A percentile compares a stretch with the other conserved stretches of the same genome.
Evolutionary conservation across 2,329 filamentous ascomycete genomes (phyloP).

Genomic region (Beauveria australis): DNA sequence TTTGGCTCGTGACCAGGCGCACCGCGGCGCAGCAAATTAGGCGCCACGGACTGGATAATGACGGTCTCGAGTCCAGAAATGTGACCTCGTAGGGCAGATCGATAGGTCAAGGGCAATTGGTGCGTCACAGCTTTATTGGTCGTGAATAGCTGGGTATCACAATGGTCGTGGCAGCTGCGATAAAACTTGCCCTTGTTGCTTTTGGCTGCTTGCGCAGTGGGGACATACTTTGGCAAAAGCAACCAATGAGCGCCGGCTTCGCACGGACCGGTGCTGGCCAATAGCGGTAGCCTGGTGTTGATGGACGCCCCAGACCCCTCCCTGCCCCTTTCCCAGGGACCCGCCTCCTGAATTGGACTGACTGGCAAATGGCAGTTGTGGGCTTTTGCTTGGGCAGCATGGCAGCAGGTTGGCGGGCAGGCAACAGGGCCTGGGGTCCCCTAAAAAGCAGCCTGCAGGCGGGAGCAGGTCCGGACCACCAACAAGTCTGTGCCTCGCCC

Average conservation of each 20-base stretch:
- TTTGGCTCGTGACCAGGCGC: not conserved
- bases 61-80: not conserved
- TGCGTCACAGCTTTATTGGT: not conserved
- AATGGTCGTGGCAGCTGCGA: not conserved
- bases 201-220: slow-evolving; percentile 2
- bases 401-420: not conserved
- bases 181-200: slow-evolving; percentile 9
- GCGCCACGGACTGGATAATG: not conserved
- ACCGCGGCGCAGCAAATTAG: not conserved
- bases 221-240: not conserved
- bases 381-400: not conserved
- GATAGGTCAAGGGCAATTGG: not conserved
- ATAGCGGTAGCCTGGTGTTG: not conserved
- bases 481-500: slow-evolving; percentile 9
- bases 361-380: not conserved
- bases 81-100: not conserved
- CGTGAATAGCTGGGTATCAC: not conserved
- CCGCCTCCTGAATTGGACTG: slow-evolving; percentile 9
- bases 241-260: slow-evolving; percentile 7
- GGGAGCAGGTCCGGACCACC: not conserved
- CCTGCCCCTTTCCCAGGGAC: slow-evolving; percentile 8
- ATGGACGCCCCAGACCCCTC: not conserved
- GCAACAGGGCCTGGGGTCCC: not conserved
- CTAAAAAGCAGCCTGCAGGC: not conserved
- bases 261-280: slow-evolving; percentile 10